Evolutionary conservation across 2,329 filamentous ascomycete genomes (phyloP).

Genomic region (Amauroascus verrucosus): DNA sequence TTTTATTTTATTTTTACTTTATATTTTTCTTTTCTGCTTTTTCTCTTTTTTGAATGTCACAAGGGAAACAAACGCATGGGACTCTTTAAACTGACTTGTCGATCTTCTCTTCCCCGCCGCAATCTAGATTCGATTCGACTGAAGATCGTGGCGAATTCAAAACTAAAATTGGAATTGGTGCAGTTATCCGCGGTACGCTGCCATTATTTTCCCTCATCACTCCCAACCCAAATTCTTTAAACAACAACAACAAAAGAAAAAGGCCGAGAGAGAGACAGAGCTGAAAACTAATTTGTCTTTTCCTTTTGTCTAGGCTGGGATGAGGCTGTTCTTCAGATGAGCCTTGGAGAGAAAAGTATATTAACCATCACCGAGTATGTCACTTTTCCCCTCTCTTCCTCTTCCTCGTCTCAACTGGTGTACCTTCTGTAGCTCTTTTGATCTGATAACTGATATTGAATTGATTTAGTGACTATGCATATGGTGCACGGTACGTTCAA

Average conservation of each 20-base stretch:
- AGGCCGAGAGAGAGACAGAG: not conserved
- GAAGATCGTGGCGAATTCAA: constrained; percentile 61
- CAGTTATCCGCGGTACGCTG: constrained; percentile 69
- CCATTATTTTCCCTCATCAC: not conserved
- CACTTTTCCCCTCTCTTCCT: not conserved
- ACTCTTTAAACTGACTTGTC: constrained; percentile 14
- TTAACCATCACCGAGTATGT: constrained; percentile 68
- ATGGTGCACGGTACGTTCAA: constrained; percentile 31
- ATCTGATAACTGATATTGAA: too few relatives aligned
- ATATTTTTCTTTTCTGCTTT: not conserved
- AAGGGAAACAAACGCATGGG: too few relatives aligned
- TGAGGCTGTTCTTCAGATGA: constrained; percentile 76
- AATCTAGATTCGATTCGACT: constrained; percentile 81
- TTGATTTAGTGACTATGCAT: constrained; percentile 30
- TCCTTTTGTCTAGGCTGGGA: constrained; percentile 58
- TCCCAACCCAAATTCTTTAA: not conserved
- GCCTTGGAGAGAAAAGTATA: constrained; percentile 77
- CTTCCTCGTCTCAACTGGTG: too few relatives aligned
- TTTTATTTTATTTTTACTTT: not conserved
- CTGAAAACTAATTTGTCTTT: not conserved
- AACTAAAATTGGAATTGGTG: constrained; percentile 67
- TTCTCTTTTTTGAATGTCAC: not conserved
- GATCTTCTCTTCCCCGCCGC: not conserved
- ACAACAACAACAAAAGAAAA: not conserved
- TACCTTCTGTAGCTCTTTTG: too few relatives aligned